Conservation (phyloP, 2,329 filamentous ascomycete species). For the Paracoccidioides lutzii region DNA sequence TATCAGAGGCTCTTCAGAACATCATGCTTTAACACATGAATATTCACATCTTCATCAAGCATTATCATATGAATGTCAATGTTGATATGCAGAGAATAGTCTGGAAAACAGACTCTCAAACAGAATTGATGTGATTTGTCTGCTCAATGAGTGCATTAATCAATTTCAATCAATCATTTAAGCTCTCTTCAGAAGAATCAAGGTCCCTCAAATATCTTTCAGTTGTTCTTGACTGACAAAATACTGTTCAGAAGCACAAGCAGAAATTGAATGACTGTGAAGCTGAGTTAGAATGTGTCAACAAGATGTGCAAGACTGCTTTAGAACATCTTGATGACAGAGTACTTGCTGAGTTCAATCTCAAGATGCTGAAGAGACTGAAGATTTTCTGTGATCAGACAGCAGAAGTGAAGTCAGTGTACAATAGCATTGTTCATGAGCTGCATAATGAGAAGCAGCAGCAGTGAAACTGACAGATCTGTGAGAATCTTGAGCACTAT, state of each 20-base stretch:
- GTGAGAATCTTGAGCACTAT: conserved; percentile 15
- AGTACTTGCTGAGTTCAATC: conserved; percentile 1
- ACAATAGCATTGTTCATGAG: conserved; percentile 9
- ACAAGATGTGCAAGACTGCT: conserved; percentile 10
- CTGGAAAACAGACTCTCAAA: conserved; percentile 13
- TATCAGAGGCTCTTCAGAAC: too few species aligned
- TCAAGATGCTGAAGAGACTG: conserved; percentile 9
- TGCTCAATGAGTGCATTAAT: conserved; percentile 18
- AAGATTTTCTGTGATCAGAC: conserved; percentile 7
- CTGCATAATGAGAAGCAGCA: conserved; percentile 13
- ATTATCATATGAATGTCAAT: conserved; percentile 18
- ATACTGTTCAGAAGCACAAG: conserved; percentile 12
- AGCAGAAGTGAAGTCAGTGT: conserved; percentile 8
- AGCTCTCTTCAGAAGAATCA: conserved; percentile 14
- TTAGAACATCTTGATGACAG: not conserved
- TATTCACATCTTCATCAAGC: conserved; percentile 18
- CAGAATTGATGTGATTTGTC: conserved; percentile 15
- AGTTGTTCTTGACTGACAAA: conserved; percentile 8
- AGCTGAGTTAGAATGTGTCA: conserved; percentile 10
- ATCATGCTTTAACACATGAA: conserved; percentile 12
- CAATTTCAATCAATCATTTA: conserved; percentile 14
- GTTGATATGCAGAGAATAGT: conserved; percentile 19
- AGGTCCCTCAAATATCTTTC: conserved; percentile 16
- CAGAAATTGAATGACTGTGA: conserved; percentile 9
- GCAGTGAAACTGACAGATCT: conserved; percentile 13